These are phyloP conservation scores for Curvularia hawaiiensis DNA, from an alignment of 2,329 filamentous ascomycete genomes.

Conservation along the genomic window DNA sequence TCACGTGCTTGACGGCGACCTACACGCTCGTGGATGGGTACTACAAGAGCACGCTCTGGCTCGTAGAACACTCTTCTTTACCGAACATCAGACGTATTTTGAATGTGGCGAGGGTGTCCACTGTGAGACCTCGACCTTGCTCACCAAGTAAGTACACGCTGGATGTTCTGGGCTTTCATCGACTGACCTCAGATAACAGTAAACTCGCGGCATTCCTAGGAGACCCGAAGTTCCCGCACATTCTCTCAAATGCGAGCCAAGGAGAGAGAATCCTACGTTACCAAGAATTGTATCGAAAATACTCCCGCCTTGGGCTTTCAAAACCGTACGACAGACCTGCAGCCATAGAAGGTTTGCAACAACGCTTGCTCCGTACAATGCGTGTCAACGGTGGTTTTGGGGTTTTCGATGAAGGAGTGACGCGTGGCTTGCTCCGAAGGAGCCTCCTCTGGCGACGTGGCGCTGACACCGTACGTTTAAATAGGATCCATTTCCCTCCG, in stretches of 20 bases:
- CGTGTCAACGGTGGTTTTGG: conserved; percentile 35
- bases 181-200: conserved; percentile 11
- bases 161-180: not conserved
- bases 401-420: conserved; percentile 30
- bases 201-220: conserved; percentile 32
- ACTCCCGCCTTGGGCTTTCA: conserved; percentile 36
- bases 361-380: conserved; percentile 33
- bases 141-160: conserved; percentile 23
- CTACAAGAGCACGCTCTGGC: conserved; percentile 36
- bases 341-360: conserved; percentile 41
- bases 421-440: conserved; percentile 13
- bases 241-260: conserved; percentile 2
- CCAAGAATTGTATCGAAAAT: conserved; percentile 22
- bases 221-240: conserved; percentile 34
- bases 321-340: conserved; percentile 32
- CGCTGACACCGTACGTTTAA: not conserved
- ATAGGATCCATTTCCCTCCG: conserved; percentile 7
- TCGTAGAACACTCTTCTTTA: conserved; percentile 34
- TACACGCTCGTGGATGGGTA: conserved; percentile 35
- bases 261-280: conserved; percentile 15
- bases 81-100: conserved; percentile 32
- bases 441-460: conserved; percentile 17
- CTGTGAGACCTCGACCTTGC: conserved; percentile 24
- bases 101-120: conserved; percentile 30
- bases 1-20: conserved; percentile 21